Base-by-base conservation (phyloP, 164 flowering plant genomes). In the Piper longum region DNA sequence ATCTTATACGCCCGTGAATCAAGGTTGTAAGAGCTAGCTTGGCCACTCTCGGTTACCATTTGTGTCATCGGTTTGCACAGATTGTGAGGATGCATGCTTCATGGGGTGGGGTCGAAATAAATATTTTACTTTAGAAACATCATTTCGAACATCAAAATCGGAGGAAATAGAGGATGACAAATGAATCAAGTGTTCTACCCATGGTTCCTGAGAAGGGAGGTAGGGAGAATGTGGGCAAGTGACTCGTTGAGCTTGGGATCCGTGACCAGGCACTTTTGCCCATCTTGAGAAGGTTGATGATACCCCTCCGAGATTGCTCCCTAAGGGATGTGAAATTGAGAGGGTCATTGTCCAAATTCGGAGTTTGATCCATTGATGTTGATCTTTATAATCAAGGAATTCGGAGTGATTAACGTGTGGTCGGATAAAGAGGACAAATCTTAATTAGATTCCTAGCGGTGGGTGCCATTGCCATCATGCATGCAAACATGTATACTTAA, bases 181-280 rank as follows among this genome's bases (percentile, higher is more conserved):
- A 26, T 2, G 36, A 26, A 26, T 26, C 36, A 26, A 26, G 2
- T 86, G 61, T 60, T 93, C 98, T 61, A 76, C 87, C 91, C 93
- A 74, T 83, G 75, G 71, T 93, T 91, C 96, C 83, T 89, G 3
- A 92, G 91, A 18, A 81, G 62, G 17, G 98, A 81, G 11, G 89
- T 83, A 69, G 81, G 93, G 55, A 88, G 66, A 70, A 88, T 77
- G 71, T 83, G 67, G 7, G 89, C 81, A n/a, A 93, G 81, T 7
- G 99, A 80, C 2, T 89, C 99, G 44, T 96, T 75, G 17, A 93
- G 92, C 76, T 87, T 88, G 1, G 83, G 97, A 76, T 93, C 99
- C 54, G 90, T 70, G 36, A 88, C 83, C 68, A 93, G 72, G 69
- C 96, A 90, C 73, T 93, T 90, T 72, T 77, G 85, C 52, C 92